Evolutionary conservation across 2,329 filamentous ascomycete genomes (phyloP), one percentile per base, ranked within the genome.

Genomic region (Phoma herbarum): DNA sequence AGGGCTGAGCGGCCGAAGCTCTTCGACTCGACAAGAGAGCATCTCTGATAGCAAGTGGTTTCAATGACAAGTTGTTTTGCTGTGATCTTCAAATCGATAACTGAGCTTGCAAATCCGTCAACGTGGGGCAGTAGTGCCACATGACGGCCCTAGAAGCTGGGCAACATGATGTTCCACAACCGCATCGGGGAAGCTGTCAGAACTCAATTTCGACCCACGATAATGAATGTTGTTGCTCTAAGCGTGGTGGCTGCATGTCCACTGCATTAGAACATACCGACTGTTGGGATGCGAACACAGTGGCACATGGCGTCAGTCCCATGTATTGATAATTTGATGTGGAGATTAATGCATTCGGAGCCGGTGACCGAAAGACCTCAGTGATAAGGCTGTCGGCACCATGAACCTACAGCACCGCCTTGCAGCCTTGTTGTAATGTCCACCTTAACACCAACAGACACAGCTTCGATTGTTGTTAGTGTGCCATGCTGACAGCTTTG

Each of bases 111-210:
- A 33, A 5, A 5, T 8, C 7, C 33, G 18, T 37, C n/a, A 20
- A 3, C 11, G 14, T 18, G 7, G n/a, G n/a, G 33, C 33, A 6
- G 16, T 18, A 37, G 5, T n/a, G 26, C 33, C 8, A 25, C 33
- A 41, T 28, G 14, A 20, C 4, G 23, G 29, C 31, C 22, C 28
- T 14, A 18, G 4, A 10, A 16, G 11, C 6, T 16, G 29, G 31
- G 20, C 35, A 42, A 41, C 14, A 14, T n/a, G 11, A 4, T 2
- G 47, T 50, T 8, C 2, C 35, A 45, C 49, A 44, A 26, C 28
- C 10, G 29, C 39, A 28, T 44, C 22, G 29, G 18, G 29, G 48
- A 31, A 11, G 37, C 26, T 52, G 49, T 52, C 49, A 37, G 28
- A 44, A 45, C 39, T 37, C 29, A 52, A 37, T 35, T 37, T 20